Conservation (phyloP, 2,329 filamentous ascomycete species). For the Pestalotiopsis sp. region DNA sequence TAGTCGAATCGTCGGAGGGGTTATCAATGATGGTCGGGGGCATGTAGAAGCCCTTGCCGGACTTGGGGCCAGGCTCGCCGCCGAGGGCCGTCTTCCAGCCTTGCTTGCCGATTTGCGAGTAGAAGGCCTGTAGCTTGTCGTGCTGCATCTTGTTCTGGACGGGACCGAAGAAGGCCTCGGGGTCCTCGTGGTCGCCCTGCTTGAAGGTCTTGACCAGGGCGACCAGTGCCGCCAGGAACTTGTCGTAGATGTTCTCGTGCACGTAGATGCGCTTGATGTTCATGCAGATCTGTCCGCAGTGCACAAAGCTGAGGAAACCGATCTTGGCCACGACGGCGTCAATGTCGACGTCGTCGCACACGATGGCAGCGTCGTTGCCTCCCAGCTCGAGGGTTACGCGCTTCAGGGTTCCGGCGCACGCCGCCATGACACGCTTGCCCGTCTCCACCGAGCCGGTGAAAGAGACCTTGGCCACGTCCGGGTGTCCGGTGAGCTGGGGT, state of each 20-base stretch:
- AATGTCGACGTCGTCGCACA: slow-evolving; percentile 56
- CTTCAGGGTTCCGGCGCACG: slow-evolving; percentile 54
- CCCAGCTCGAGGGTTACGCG: slow-evolving; percentile 56
- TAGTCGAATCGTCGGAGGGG: slow-evolving; percentile 55
- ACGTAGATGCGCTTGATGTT: slow-evolving; percentile 63
- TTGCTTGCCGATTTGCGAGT: slow-evolving; percentile 56
- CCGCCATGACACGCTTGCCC: slow-evolving; percentile 50
- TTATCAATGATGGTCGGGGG: slow-evolving; percentile 61
- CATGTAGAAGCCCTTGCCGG: slow-evolving; percentile 56
- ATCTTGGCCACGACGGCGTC: slow-evolving; percentile 45
- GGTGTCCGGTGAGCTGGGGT: slow-evolving; percentile 55
- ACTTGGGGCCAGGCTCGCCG: slow-evolving; percentile 40
- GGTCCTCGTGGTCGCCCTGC: slow-evolving; percentile 33
- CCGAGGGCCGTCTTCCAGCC: slow-evolving; percentile 55
- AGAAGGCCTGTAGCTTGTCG: slow-evolving; percentile 58
- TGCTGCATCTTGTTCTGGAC: slow-evolving; percentile 69
- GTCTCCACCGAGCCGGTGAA: slow-evolving; percentile 61
- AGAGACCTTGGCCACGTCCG: slow-evolving; percentile 57
- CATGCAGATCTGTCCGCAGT: slow-evolving; percentile 58
- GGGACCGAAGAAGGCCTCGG: slow-evolving; percentile 50
- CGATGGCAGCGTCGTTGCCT: slow-evolving; percentile 58
- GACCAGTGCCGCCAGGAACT: slow-evolving; percentile 48
- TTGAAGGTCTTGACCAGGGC: slow-evolving; percentile 47
- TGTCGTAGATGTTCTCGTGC: slow-evolving; percentile 60
- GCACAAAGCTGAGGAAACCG: slow-evolving; percentile 51